These are phyloP conservation scores for Umbelopsis sp. DNA, from an alignment of 371 early-diverging fungal species.

Conservation along the genomic window DNA sequence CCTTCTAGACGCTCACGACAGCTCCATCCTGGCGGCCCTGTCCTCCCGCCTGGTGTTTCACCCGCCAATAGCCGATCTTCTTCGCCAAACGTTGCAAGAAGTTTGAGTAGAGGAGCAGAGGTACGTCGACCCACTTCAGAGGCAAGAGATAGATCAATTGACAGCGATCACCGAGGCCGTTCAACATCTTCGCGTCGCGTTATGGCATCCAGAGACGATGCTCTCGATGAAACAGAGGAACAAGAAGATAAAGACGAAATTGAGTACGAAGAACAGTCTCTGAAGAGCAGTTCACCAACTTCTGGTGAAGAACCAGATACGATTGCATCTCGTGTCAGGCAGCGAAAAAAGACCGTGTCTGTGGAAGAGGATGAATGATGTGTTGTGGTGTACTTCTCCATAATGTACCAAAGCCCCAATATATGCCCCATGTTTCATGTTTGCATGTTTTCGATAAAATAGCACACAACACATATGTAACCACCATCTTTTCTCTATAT, in stretches of 20 bases:
- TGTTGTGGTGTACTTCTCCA: too few species aligned
- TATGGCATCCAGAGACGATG: neutral
- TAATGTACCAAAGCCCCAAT: too few species aligned
- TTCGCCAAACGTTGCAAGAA: neutral
- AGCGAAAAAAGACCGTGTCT: neutral
- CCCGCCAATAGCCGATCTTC: constrained; percentile 2
- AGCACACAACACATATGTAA: too few species aligned
- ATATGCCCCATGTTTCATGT: too few species aligned
- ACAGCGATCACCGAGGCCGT: neutral
- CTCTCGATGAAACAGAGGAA: neutral
- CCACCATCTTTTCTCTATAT: too few species aligned
- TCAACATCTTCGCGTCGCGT: constrained; percentile 7
- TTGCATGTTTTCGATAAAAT: too few species aligned
- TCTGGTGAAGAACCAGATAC: neutral
- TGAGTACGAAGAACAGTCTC: neutral
- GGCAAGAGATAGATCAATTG: neutral
- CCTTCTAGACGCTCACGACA: constrained; percentile 12
- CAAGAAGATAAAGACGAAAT: neutral
- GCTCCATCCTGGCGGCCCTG: constrained; percentile 10
- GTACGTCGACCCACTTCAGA: neutral
- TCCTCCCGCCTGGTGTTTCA: neutral
- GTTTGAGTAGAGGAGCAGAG: neutral
- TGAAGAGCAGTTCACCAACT: neutral
- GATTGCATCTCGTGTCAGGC: constrained; percentile 10
- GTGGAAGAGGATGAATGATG: neutral